Conservation (phyloP, 176 grass and related monocot species). For the Rhynchospora tenuis region DNA sequence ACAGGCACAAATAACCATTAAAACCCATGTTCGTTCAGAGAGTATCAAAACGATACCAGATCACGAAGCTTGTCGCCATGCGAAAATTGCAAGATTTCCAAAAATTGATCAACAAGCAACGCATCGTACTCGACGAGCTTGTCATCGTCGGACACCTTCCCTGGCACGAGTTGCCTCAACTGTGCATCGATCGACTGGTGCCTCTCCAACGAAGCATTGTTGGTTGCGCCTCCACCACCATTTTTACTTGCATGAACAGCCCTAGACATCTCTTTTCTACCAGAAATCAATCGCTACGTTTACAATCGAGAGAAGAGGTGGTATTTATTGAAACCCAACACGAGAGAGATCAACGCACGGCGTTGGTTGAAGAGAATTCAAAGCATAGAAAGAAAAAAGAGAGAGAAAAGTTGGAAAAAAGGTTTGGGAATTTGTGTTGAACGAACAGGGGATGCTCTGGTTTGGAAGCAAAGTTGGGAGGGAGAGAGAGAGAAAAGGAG, state of each 20-base stretch:
- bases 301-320: no score
- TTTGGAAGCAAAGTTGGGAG: not conserved
- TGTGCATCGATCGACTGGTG: slow-evolving; percentile 74
- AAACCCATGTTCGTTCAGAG: not conserved
- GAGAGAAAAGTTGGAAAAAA: not conserved
- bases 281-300: not conserved
- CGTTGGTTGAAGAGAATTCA: not conserved
- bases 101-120: slow-evolving; percentile 54
- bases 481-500: slow-evolving; percentile 4
- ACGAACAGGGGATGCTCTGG: slow-evolving; percentile 7
- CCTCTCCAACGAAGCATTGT: slow-evolving; percentile 23
- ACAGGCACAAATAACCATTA: not conserved
- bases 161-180: slow-evolving; percentile 42
- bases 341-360: not conserved
- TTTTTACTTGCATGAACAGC: slow-evolving; percentile 8
- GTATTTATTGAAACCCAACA: not conserved
- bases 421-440: not conserved
- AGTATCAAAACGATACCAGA: slow-evolving; percentile 30
- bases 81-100: slow-evolving; percentile 68
- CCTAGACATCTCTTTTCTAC: slow-evolving; percentile 6
- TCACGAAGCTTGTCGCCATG: slow-evolving; percentile 48
- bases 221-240: not conserved
- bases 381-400: not conserved
- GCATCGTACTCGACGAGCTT: slow-evolving; percentile 69
- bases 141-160: slow-evolving; percentile 64